Percentiles rank a stretch among this genome's conserved stretches.
These are phyloP conservation scores for Cystobasidiopsis lactophilus DNA, from an alignment of 768 basidiomycete genomes.

Conservation along the genomic window DNA sequence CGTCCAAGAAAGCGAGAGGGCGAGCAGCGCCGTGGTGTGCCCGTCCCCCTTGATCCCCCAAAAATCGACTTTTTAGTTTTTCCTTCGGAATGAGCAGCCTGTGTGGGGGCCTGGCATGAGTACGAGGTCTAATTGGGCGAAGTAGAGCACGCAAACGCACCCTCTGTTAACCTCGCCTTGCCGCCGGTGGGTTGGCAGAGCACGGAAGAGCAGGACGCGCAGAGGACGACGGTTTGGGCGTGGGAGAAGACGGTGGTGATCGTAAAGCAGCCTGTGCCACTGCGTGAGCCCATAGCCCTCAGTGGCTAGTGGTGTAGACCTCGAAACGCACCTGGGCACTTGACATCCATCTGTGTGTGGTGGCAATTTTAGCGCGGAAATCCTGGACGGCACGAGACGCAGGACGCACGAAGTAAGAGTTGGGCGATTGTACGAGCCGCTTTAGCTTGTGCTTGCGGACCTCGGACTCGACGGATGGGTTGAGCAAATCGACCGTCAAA, in stretches of 20 bases:
- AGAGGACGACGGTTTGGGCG: conserved; percentile 90
- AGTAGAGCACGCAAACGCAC: conserved; percentile 31
- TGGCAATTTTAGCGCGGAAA: background rate
- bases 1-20: too few species aligned
- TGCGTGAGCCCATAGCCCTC: background rate
- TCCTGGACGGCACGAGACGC: background rate
- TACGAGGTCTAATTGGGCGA: background rate
- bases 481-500: conserved; percentile 93
- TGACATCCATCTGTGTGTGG: conserved; percentile 60
- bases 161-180: conserved; percentile 92
- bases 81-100: conserved; percentile 97
- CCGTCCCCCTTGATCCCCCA: too few species aligned
- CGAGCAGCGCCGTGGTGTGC: too few species aligned
- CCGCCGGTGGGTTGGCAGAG: conserved; percentile 97
- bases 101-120: conserved; percentile 3
- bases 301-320: background rate
- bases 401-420: conserved; percentile 76
- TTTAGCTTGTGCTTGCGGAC: conserved; percentile 86
- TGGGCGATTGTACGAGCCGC: conserved; percentile 91
- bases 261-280: conserved; percentile 57
- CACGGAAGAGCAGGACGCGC: conserved; percentile 74
- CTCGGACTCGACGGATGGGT: conserved; percentile 73
- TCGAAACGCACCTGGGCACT: conserved; percentile 60
- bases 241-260: conserved; percentile 98
- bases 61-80: conserved; percentile 29